Evolutionary conservation across 2,329 filamentous ascomycete species (phyloP), one percentile per base, ranked within the genome.

Genomic region (Diplodia mutila): DNA sequence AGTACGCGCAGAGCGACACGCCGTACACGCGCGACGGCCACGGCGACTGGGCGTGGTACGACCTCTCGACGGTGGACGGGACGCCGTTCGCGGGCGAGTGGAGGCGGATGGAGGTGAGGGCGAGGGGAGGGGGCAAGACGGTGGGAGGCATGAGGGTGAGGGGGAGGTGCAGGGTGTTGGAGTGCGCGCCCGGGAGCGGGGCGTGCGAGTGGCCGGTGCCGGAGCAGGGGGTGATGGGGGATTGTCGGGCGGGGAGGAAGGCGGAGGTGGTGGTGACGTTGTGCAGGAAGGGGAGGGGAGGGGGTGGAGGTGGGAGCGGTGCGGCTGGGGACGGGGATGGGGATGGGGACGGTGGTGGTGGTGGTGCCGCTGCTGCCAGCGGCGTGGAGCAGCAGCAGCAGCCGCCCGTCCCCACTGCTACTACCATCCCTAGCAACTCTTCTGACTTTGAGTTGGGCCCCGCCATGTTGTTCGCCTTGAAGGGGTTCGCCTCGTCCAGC

Each of bases 201-300:
- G 46, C 52, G 5, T 64, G 61, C 25, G 61, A 64, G n/a, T 64
- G 61, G 61, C 61, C 61, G 29, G 51, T 52, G 32, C 61, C 61
- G 6, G 34, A 52, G 29, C 53, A 9, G 29, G 61, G 61, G 2
- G 37, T 25, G 6, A 53, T 64, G 61, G 61, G 61, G 4, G 61
- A 64, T 29, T 64, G 61, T 16, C 53, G 37, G 29, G 48, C 29
- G 1, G 61, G 61, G 4, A 32, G 25, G n/a, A 25, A 42, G 32
- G 61, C 51, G 21, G 37, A 34, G 48, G 21, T 64, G 5, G 25
- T 64, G 9, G 39, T 64, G 5, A 53, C 48, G 16, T 32, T 64
- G 61, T 64, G 48, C n/a, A n/a, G n/a, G n/a, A n/a, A n/a, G n/a
- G n/a, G n/a, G n/a, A n/a, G n/a, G n/a, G n/a, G n/a, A n/a, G n/a